These are phyloP conservation scores for Fusarium euwallaceae DNA, from an alignment of 2,329 filamentous ascomycete genomes.

Conservation along the genomic window DNA sequence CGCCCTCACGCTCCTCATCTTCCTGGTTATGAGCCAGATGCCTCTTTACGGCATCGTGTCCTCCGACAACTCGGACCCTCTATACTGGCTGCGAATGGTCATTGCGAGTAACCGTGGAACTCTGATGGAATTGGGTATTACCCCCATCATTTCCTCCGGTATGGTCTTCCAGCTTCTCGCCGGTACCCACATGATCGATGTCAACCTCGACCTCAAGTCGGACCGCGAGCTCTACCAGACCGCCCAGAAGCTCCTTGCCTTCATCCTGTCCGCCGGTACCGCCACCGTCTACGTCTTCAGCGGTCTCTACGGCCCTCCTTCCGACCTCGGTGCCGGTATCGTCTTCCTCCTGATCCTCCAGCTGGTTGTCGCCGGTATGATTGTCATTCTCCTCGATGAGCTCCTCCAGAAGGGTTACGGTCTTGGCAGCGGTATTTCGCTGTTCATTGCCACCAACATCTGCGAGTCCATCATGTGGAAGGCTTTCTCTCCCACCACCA, in stretches of 20 bases:
- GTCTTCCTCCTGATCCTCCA: conserved; percentile 98
- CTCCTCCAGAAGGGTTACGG: conserved; percentile 99
- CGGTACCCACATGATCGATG: conserved; percentile 99
- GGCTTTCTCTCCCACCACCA: conserved; percentile 98
- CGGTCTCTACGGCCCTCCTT: conserved; percentile 95
- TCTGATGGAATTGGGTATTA: conserved; percentile 96
- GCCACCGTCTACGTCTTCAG: conserved; percentile 99
- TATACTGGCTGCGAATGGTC: conserved; percentile 99
- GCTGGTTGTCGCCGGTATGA: conserved; percentile 96
- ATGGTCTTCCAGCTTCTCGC: conserved; percentile 99
- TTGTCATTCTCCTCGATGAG: conserved; percentile 99
- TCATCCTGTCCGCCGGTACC: conserved; percentile 97
- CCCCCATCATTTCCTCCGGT: conserved; percentile 98
- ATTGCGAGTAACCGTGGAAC: conserved; percentile 98
- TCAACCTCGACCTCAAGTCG: conserved; percentile 99
- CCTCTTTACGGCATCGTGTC: conserved; percentile 99
- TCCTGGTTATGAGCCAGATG: conserved; percentile 99
- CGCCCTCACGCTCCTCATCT: conserved; percentile 94
- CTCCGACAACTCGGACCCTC: conserved; percentile 96
- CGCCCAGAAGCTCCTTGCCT: conserved; percentile 98
- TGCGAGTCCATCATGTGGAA: conserved; percentile 99
- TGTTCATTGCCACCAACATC: conserved; percentile 99
- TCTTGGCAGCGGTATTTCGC: conserved; percentile 96
- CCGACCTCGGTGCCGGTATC: conserved; percentile 96
- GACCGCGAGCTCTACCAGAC: conserved; percentile 99